Base-by-base conservation (phyloP, 1,284 basidiomycete genomes). In the Ganoderma lucidum region DNA sequence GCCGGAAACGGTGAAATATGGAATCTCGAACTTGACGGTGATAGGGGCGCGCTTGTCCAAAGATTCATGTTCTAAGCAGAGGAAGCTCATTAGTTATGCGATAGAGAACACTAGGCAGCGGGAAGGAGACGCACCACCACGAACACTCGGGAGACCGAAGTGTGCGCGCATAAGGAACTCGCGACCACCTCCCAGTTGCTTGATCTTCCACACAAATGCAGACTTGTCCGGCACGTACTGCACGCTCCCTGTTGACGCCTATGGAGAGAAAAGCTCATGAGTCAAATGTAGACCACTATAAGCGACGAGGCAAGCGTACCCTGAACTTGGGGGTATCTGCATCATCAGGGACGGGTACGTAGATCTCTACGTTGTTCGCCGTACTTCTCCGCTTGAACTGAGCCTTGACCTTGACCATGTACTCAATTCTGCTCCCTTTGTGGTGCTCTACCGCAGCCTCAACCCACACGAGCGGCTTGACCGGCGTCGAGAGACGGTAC, bases 291-390 rank as follows among this genome's bases (percentile, higher is more conserved):
- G 12, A 63, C 6, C 19, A 58, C 15, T 19, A 61, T 4, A 39
- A 41, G 37, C 6, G 42, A 37, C 28, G 37, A 8, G 35, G 39
- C 10, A 6, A 28, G 56, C 92, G 74, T 77, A 95, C 95, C 75
- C 96, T 86, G 83, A 99, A 99, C 79, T 97, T 98, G 0, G 98
- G 98, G 76, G 93, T 97, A 81, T 99, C 97, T 15, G 97, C 98
- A 80, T 99, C 98, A 75, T 99, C 97, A 2, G 98, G 97, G 0
- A 99, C 98, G 3, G 97, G 96, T 1, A 99, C 96, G 81, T 95
- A 97, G 68, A 99, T 94, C 83, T 99, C 97, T 56, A 99, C 97
- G 77, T 99, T 99, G 85, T 99, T 99, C 65, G 98, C 97, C 2
- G 96, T 95, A 75, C 96, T 97, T 73, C 96, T 85, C 70, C 97